phyloP scores from a whole-genome alignment of 495 filamentous ascomycete species.

The Penicillium alfredii region DNA sequence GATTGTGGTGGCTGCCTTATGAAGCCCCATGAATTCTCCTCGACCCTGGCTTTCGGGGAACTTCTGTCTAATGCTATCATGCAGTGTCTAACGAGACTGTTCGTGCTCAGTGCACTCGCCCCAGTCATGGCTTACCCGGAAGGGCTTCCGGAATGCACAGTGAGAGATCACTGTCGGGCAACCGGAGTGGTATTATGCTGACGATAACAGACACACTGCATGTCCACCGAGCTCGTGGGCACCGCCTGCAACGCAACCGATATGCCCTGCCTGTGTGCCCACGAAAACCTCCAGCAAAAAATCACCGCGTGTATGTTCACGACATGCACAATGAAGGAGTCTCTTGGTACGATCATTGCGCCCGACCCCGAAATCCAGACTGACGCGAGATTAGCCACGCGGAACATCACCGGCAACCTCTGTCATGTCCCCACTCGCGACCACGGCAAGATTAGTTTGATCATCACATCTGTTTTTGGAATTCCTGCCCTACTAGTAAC shows the following conservation, averaged over 20 bases:
- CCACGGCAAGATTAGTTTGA: conserved; percentile 7
- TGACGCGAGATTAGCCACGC: neutral
- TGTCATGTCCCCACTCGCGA: conserved; percentile 7
- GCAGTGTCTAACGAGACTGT: no score
- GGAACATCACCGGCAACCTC: conserved; percentile 4
- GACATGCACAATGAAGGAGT: conserved; percentile 4
- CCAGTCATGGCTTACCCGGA: no score
- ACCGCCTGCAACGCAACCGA: neutral
- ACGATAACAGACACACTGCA: conserved; percentile 2
- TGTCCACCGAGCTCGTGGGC: neutral
- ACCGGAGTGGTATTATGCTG: no score
- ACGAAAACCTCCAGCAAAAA: conserved; percentile 1
- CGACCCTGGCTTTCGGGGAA: no score
- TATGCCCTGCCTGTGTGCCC: conserved; percentile 2
- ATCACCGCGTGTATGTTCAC: conserved; percentile 1
- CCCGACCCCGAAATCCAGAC: neutral
- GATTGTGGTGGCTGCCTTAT: no score
- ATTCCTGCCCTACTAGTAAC: conserved; percentile 5
- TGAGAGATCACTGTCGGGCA: no score
- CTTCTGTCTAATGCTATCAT: no score
- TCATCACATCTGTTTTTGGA: conserved; percentile 8
- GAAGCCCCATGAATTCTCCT: no score
- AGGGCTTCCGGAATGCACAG: no score
- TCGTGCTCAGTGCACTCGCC: no score
- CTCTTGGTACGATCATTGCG: conserved; percentile 3